A percentile compares a stretch with the other conserved stretches of the same genome.
These are phyloP conservation scores for Gyrodon lividus DNA, from an alignment of 768 basidiomycete species.

Conservation along the genomic window DNA sequence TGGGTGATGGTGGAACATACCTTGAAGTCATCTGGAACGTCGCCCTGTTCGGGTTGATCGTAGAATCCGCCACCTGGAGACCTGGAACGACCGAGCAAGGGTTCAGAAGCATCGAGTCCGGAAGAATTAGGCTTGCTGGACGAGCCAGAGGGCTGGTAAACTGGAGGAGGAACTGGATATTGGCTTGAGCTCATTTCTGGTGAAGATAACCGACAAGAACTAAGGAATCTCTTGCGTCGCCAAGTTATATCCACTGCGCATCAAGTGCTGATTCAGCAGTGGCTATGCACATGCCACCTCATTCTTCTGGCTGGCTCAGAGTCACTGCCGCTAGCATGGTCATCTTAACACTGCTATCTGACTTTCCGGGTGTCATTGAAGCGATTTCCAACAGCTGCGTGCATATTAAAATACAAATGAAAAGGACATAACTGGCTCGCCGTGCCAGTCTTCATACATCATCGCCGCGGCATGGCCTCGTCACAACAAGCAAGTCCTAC, in stretches of 20 bases:
- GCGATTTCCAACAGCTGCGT: no score
- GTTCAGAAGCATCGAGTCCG: slow-evolving; percentile 45
- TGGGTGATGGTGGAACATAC: slow-evolving; percentile 36
- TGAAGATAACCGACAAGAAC: slow-evolving; percentile 20
- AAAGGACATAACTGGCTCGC: neutral
- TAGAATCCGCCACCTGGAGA: slow-evolving; percentile 53
- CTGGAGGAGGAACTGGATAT: slow-evolving; percentile 61
- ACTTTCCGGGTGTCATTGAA: neutral
- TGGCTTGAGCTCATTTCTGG: slow-evolving; percentile 52
- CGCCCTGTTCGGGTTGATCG: slow-evolving; percentile 71
- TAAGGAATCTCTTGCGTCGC: slow-evolving; percentile 8
- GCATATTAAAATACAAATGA: neutral
- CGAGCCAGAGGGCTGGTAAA: slow-evolving; percentile 47
- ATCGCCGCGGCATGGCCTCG: neutral
- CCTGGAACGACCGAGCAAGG: slow-evolving; percentile 53
- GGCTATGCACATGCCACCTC: slow-evolving; percentile 27
- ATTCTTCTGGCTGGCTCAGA: slow-evolving; percentile 4
- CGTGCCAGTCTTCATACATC: neutral
- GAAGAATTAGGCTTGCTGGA: slow-evolving; percentile 35
- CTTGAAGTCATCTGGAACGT: slow-evolving; percentile 94
- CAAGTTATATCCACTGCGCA: slow-evolving; percentile 14
- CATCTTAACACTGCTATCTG: neutral
- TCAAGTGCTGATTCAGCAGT: slow-evolving; percentile 27
- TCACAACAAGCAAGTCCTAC: no score
- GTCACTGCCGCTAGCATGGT: slow-evolving; percentile 4